These are phyloP conservation scores for Ogataea saltuana DNA, from an alignment of 805 yeast genomes.

Conservation along the genomic window DNA sequence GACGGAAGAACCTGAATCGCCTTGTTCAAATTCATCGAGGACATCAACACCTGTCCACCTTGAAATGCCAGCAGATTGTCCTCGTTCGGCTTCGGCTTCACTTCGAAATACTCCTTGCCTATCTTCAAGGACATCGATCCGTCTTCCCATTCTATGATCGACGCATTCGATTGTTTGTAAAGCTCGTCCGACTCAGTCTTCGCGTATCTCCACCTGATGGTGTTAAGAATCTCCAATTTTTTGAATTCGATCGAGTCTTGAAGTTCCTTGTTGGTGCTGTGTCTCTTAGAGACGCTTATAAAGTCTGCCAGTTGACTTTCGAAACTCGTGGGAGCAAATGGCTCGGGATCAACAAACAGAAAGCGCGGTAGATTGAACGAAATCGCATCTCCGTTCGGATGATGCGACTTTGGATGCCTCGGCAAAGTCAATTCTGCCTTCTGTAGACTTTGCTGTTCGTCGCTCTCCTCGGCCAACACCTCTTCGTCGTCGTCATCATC, in stretches of 20 bases:
- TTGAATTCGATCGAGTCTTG: constrained; percentile 46
- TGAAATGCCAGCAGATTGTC: constrained; percentile 77
- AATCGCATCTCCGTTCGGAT: constrained; percentile 36
- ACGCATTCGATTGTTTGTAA: constrained; percentile 83
- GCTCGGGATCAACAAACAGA: constrained; percentile 77
- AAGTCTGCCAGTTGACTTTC: constrained; percentile 53
- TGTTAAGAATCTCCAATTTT: constrained; percentile 47
- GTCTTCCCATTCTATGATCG: constrained; percentile 91
- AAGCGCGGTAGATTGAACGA: constrained; percentile 77
- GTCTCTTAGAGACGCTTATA: constrained; percentile 38
- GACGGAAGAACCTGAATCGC: constrained; percentile 81
- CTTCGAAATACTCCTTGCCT: constrained; percentile 86
- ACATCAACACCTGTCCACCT: constrained; percentile 67
- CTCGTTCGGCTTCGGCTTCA: constrained; percentile 58
- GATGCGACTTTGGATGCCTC: constrained; percentile 51
- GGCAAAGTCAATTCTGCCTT: constrained; percentile 46
- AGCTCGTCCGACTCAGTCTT: constrained; percentile 70
- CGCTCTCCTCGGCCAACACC: constrained; percentile 39
- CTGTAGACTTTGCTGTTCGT: constrained; percentile 29
- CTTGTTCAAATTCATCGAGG: constrained; percentile 64
- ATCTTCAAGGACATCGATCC: constrained; percentile 83
- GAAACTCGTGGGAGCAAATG: constrained; percentile 68
- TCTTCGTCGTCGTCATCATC: constrained; percentile 39
- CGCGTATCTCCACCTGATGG: constrained; percentile 92
- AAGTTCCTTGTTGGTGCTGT: constrained; percentile 48